A percentile compares a stretch with the other conserved stretches of the same genome.
Conservation (phyloP, 2,329 filamentous ascomycete species). For the Colletotrichum lini region DNA sequence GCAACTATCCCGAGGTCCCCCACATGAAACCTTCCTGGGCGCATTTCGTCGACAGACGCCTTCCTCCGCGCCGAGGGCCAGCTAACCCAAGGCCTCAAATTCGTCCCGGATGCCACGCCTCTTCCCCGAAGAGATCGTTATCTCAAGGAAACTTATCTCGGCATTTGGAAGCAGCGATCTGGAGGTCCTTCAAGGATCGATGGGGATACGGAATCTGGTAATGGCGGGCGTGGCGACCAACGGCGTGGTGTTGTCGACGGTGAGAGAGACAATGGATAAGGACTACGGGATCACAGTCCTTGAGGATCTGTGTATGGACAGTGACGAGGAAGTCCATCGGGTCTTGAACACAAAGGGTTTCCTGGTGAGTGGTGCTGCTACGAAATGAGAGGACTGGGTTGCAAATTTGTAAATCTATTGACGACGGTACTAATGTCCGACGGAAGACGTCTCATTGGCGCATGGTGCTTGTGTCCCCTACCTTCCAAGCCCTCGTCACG, state of each 20-base stretch:
- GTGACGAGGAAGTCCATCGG: constrained; percentile 1
- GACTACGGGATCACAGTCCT: constrained; percentile 5
- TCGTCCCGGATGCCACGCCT: constrained; percentile 7
- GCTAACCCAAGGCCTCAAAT: not conserved
- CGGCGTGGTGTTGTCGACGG: constrained; percentile 18
- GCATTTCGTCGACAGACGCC: constrained; percentile 9
- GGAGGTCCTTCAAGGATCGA: constrained; percentile 13
- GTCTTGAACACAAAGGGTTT: constrained; percentile 18
- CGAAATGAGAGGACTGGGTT: constrained; percentile 15
- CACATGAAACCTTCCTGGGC: constrained; percentile 7
- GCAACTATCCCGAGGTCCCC: constrained; percentile 12
- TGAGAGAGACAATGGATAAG: constrained; percentile 2
- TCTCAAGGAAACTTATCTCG: constrained; percentile 14
- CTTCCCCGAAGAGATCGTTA: not conserved
- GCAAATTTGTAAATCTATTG: not conserved
- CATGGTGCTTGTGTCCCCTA: too few species aligned
- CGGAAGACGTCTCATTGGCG: not conserved
- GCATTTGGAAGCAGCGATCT: constrained; percentile 10
- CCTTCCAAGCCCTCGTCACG: too few species aligned
- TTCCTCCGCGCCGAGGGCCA: not conserved
- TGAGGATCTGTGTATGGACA: not conserved
- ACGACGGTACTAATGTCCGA: too few species aligned
- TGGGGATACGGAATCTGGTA: constrained; percentile 9
- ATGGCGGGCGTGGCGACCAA: constrained; percentile 7
- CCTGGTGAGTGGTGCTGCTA: not conserved